These are phyloP conservation scores for Monascus purpureus DNA, from an alignment of 495 filamentous ascomycete species.

Conservation along the genomic window DNA sequence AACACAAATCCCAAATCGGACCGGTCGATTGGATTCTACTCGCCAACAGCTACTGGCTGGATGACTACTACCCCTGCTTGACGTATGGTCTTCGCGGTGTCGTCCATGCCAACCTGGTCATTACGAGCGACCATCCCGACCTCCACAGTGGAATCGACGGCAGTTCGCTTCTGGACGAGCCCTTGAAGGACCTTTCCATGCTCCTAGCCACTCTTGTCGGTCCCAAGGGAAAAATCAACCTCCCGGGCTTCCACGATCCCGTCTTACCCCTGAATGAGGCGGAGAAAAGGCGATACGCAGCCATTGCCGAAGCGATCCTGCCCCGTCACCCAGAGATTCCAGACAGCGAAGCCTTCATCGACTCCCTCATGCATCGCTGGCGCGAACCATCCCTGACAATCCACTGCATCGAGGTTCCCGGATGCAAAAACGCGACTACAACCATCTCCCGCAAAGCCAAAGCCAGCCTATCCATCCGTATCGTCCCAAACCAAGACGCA, in stretches of 20 bases:
- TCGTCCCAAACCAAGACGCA: slow-evolving; percentile 85
- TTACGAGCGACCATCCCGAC: slow-evolving; percentile 76
- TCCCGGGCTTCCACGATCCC: slow-evolving; percentile 74
- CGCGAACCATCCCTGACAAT: slow-evolving; percentile 90
- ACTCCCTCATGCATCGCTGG: slow-evolving; percentile 82
- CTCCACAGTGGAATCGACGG: slow-evolving; percentile 93
- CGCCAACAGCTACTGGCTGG: slow-evolving; percentile 96
- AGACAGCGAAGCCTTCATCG: slow-evolving; percentile 52
- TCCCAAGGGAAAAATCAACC: slow-evolving; percentile 38
- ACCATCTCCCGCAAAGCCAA: slow-evolving; percentile 78
- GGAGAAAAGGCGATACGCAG: slow-evolving; percentile 69
- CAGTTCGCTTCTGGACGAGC: slow-evolving; percentile 73
- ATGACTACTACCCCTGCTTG: slow-evolving; percentile 86
- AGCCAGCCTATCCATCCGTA: slow-evolving; percentile 74
- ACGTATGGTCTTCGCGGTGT: slow-evolving; percentile 94
- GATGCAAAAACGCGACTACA: slow-evolving; percentile 50
- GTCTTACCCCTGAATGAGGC: slow-evolving; percentile 63
- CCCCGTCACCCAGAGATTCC: slow-evolving; percentile 53
- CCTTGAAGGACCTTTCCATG: slow-evolving; percentile 76
- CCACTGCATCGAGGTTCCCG: slow-evolving; percentile 71
- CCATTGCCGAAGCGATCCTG: slow-evolving; percentile 65
- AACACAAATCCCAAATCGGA: slow-evolving; percentile 73
- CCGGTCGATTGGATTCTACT: slow-evolving; percentile 84
- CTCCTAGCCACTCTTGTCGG: slow-evolving; percentile 68
- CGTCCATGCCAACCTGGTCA: slow-evolving; percentile 77